Evolutionary conservation across 371 early-diverging fungal species (phyloP).

Genomic region (Rhizomucor miehei): DNA sequence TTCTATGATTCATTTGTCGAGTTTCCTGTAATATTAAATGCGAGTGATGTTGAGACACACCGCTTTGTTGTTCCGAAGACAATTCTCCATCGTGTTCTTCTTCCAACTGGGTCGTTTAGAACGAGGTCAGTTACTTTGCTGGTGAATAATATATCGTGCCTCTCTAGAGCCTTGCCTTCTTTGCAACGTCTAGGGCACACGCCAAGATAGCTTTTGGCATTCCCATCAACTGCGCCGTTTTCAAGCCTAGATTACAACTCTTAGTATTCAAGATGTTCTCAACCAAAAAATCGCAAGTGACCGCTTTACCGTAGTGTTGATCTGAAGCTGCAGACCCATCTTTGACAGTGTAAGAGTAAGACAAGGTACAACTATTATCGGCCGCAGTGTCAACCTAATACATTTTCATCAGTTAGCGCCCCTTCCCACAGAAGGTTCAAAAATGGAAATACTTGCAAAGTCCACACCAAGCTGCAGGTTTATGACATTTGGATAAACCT

Average conservation of each 20-base stretch:
- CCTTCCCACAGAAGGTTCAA: neutral
- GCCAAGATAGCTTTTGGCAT: slow-evolving; percentile 32
- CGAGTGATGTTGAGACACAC: no score
- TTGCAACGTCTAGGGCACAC: slow-evolving; percentile 35
- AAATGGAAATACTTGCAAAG: slow-evolving; percentile 17
- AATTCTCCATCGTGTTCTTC: no score
- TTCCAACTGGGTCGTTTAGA: no score
- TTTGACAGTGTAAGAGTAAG: slow-evolving; percentile 44
- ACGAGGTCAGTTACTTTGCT: no score
- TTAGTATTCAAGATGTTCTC: no score
- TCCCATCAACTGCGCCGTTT: slow-evolving; percentile 49
- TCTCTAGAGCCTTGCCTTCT: slow-evolving; percentile 23
- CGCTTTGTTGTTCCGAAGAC: no score
- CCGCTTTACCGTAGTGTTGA: slow-evolving; percentile 38
- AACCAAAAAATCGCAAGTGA: neutral
- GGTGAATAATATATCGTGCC: no score
- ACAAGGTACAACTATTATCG: slow-evolving; percentile 24
- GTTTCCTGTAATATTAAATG: no score
- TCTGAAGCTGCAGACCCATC: slow-evolving; percentile 34
- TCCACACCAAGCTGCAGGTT: slow-evolving; percentile 62
- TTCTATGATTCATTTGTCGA: no score
- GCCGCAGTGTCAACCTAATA: slow-evolving; percentile 9
- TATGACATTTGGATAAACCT: slow-evolving; percentile 64
- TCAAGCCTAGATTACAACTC: slow-evolving; percentile 26
- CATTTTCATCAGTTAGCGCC: neutral